These are phyloP conservation scores for Termitomyces sp. DNA, from an alignment of 768 basidiomycete species.

Conservation along the genomic window DNA sequence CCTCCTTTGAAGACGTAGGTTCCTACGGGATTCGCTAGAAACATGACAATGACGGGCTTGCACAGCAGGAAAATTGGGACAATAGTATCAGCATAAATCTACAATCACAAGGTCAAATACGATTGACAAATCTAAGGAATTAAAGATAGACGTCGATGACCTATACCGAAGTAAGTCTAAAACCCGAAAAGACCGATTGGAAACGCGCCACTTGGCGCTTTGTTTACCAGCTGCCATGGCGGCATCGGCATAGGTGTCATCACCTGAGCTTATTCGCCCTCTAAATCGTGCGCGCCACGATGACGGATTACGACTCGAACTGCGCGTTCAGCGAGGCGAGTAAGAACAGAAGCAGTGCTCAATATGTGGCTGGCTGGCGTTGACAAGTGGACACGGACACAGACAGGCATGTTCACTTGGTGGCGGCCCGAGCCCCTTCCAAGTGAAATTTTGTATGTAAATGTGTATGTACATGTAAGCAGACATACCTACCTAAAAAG, in stretches of 20 bases:
- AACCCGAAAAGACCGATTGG: neutral
- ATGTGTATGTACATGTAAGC: neutral
- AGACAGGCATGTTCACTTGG: too few species aligned
- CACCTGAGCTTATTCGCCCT: neutral
- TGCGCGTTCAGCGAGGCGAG: neutral
- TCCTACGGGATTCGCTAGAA: neutral
- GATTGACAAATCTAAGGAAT: neutral
- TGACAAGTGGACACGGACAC: neutral
- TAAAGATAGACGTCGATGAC: neutral
- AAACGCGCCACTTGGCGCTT: neutral
- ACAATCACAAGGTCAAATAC: neutral
- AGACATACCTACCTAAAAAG: neutral
- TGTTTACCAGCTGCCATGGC: neutral
- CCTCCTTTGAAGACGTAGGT: neutral
- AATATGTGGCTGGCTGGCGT: neutral
- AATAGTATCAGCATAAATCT: neutral
- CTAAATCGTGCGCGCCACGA: neutral
- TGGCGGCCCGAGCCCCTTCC: neutral
- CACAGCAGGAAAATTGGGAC: too few species aligned
- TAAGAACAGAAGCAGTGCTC: neutral
- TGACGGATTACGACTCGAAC: neutral
- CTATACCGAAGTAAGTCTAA: neutral
- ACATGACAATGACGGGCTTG: neutral
- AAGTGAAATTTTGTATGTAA: neutral
- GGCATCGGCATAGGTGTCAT: neutral